Conservation (phyloP, 2,329 filamentous ascomycete genomes). For the Myotisia sp. region DNA sequence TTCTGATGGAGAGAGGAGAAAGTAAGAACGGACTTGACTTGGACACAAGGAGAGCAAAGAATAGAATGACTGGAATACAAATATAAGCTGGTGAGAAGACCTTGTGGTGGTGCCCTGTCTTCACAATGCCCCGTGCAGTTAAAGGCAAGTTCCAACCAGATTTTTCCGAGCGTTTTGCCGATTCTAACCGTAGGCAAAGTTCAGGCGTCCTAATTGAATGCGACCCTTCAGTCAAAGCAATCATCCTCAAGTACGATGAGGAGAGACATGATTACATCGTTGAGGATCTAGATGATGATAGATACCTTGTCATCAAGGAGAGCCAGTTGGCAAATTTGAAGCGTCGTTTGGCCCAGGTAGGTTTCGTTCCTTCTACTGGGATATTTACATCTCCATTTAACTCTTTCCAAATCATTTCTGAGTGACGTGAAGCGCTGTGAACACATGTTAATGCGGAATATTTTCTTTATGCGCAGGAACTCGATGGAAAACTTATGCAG, state of each 20-base stretch:
- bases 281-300: slow-evolving; percentile 34
- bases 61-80: too few species aligned
- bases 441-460: too few species aligned
- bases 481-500: slow-evolving; percentile 35
- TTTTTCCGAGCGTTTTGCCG: background rate
- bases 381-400: background rate
- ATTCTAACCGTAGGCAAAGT: background rate
- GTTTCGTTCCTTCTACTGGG: slow-evolving; percentile 1
- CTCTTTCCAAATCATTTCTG: background rate
- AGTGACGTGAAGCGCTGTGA: background rate
- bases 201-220: slow-evolving; percentile 34
- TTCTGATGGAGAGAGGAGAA: too few species aligned
- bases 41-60: background rate
- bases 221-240: slow-evolving; percentile 36
- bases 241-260: slow-evolving; percentile 36
- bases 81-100: too few species aligned
- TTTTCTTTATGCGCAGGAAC: slow-evolving; percentile 21
- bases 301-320: slow-evolving; percentile 34
- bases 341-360: slow-evolving; percentile 28
- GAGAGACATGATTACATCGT: slow-evolving; percentile 35
- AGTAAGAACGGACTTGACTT: too few species aligned
- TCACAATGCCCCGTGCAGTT: slow-evolving; percentile 10
- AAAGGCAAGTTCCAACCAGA: slow-evolving; percentile 6
- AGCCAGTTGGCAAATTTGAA: slow-evolving; percentile 32
- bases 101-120: too few species aligned